Evolutionary conservation across 2,329 filamentous ascomycete species (phyloP).

Genomic region (Monosporascus sp.): DNA sequence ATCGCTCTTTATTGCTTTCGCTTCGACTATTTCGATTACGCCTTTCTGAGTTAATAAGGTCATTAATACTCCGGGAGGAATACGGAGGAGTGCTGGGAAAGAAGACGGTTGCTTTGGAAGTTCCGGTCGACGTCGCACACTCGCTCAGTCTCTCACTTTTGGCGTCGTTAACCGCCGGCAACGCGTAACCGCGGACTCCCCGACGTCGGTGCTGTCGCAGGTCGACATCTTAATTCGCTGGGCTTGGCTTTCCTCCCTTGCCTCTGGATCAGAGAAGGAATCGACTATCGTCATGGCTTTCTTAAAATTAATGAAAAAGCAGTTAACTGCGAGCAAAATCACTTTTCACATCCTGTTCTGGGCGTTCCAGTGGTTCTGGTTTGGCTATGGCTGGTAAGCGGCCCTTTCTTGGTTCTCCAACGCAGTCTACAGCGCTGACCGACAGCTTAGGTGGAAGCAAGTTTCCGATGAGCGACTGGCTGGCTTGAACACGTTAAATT

Average conservation of each 20-base stretch:
- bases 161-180: slow-evolving; percentile 10
- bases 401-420: not conserved
- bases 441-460: slow-evolving; percentile 68
- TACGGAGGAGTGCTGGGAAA: slow-evolving; percentile 4
- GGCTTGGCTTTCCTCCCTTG: slow-evolving; percentile 16
- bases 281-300: slow-evolving; percentile 36
- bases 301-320: slow-evolving; percentile 47
- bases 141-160: slow-evolving; percentile 11
- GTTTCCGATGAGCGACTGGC: slow-evolving; percentile 61
- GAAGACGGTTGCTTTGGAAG: not conserved
- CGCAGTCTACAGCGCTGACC: not conserved
- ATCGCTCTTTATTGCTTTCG: slow-evolving; percentile 36
- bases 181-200: slow-evolving; percentile 15
- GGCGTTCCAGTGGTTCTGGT: slow-evolving; percentile 72
- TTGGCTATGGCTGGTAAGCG: slow-evolving; percentile 68
- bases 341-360: slow-evolving; percentile 80
- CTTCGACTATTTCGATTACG: slow-evolving; percentile 27
- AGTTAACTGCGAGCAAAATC: slow-evolving; percentile 67
- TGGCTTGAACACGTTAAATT: slow-evolving; percentile 74
- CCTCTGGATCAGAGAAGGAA: slow-evolving; percentile 23
- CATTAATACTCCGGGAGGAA: not conserved
- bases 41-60: slow-evolving; percentile 10
- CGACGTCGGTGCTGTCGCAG: slow-evolving; percentile 43
- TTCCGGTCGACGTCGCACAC: not conserved
- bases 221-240: slow-evolving; percentile 43